Conservation (phyloP, 1,284 basidiomycete species). For the Abortiporus biennis region DNA sequence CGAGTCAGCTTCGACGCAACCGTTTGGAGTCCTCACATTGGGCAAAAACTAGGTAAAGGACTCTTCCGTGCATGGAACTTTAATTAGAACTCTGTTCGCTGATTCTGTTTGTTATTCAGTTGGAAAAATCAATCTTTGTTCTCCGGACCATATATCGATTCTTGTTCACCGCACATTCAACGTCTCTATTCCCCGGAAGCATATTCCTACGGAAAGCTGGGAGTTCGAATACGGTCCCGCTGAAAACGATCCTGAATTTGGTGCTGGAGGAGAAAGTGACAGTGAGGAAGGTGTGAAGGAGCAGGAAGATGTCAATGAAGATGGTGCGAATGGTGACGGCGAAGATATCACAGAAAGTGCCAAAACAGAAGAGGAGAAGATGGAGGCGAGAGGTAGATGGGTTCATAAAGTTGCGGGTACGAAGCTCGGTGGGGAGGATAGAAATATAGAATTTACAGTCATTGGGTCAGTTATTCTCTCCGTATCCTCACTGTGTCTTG, state of each 20-base stretch:
- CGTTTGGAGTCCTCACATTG: constrained; percentile 86
- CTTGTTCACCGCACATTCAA: constrained; percentile 96
- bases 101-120: constrained; percentile 36
- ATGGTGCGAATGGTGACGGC: too few species aligned
- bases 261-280: constrained; percentile 26
- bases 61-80: too few species aligned
- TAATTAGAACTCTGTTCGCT: constrained; percentile 4
- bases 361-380: constrained; percentile 25
- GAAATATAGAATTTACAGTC: constrained; percentile 82
- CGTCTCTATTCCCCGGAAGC: constrained; percentile 90
- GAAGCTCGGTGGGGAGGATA: constrained; percentile 66
- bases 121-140: constrained; percentile 85
- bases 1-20: constrained; percentile 77
- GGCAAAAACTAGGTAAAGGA: constrained; percentile 81
- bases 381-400: constrained; percentile 71
- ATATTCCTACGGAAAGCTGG: constrained; percentile 81
- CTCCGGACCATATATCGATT: constrained; percentile 91
- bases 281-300: constrained; percentile 16
- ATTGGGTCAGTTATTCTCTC: constrained; percentile 71
- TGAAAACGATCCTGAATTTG: constrained; percentile 72
- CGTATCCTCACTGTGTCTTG: constrained; percentile 2
- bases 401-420: constrained; percentile 67
- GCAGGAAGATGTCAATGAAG: constrained; percentile 17
- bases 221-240: constrained; percentile 82
- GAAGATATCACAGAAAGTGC: constrained; percentile 22